phyloP scores from a whole-genome alignment of 2,329 filamentous ascomycete genomes.

The Monosporascus sp. region DNA sequence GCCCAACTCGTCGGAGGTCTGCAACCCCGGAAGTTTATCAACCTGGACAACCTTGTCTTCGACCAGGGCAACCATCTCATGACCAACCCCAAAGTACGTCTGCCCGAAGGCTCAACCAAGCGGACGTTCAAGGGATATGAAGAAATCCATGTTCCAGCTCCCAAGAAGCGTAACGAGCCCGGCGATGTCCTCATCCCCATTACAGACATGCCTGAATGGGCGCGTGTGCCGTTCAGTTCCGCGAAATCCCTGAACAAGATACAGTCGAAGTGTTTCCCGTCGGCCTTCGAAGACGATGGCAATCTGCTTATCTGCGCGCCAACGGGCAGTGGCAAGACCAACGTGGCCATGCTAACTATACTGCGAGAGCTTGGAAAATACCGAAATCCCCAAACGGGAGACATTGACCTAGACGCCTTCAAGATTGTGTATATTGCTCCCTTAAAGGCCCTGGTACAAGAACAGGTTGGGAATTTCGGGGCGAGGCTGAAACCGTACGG shows the following conservation, averaged over 20 bases:
- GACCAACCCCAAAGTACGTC: constrained; percentile 94
- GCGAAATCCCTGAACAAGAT: constrained; percentile 90
- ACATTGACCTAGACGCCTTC: constrained; percentile 92
- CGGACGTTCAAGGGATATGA: constrained; percentile 97
- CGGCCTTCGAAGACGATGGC: constrained; percentile 87
- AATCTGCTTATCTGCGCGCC: constrained; percentile 98
- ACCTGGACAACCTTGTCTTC: constrained; percentile 92
- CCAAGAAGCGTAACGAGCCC: constrained; percentile 79
- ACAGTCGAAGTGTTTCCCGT: constrained; percentile 87
- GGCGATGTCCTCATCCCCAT: constrained; percentile 79
- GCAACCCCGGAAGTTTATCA: constrained; percentile 81
- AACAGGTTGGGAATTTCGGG: constrained; percentile 97
- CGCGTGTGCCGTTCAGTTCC: constrained; percentile 76
- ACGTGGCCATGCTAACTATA: constrained; percentile 96
- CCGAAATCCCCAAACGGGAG: constrained; percentile 80
- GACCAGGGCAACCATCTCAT: constrained; percentile 98
- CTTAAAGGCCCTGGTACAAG: constrained; percentile 90
- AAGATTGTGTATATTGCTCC: constrained; percentile 99
- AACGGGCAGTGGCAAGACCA: constrained; percentile 96
- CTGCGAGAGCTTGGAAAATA: constrained; percentile 96
- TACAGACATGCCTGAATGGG: constrained; percentile 88
- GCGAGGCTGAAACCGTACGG: constrained; percentile 86
- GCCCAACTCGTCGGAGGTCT: constrained; percentile 74
- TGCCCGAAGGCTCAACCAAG: constrained; percentile 93
- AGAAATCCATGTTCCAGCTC: constrained; percentile 93